Conservation (phyloP, 2,329 filamentous ascomycete genomes). For the Neopestalotiopsis rosae region DNA sequence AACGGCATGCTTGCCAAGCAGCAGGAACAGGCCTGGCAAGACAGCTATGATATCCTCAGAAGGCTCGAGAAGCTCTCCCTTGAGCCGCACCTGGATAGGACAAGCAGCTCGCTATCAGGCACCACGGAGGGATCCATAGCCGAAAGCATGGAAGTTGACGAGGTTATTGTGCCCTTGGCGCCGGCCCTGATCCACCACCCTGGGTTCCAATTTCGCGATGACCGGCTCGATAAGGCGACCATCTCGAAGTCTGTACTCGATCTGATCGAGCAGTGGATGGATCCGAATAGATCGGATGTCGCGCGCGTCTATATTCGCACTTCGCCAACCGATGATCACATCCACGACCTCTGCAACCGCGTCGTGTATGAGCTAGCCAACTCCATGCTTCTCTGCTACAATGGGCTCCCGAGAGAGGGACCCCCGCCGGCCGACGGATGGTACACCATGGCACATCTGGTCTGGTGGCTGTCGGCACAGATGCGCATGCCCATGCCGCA, state of each 20-base stretch:
- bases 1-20: neutral
- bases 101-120: neutral
- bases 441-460: slow-evolving; percentile 7
- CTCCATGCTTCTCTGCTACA: slow-evolving; percentile 6
- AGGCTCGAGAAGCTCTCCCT: slow-evolving; percentile 1
- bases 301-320: neutral
- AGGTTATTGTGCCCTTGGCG: neutral
- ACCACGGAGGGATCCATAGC: neutral
- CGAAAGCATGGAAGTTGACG: neutral
- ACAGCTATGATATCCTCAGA: neutral
- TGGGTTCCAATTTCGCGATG: neutral
- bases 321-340: neutral
- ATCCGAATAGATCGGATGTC: neutral
- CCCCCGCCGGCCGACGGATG: neutral
- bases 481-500: slow-evolving; percentile 9
- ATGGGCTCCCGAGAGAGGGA: neutral
- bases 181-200: neutral
- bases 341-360: slow-evolving; percentile 13
- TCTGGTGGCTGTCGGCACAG: slow-evolving; percentile 13
- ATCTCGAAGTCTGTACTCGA: neutral
- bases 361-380: neutral
- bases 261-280: neutral
- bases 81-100: neutral
- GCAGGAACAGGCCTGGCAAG: neutral
- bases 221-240: neutral